Base-by-base conservation (phyloP, 495 filamentous ascomycete species). In the Talaromyces proteolyticus region DNA sequence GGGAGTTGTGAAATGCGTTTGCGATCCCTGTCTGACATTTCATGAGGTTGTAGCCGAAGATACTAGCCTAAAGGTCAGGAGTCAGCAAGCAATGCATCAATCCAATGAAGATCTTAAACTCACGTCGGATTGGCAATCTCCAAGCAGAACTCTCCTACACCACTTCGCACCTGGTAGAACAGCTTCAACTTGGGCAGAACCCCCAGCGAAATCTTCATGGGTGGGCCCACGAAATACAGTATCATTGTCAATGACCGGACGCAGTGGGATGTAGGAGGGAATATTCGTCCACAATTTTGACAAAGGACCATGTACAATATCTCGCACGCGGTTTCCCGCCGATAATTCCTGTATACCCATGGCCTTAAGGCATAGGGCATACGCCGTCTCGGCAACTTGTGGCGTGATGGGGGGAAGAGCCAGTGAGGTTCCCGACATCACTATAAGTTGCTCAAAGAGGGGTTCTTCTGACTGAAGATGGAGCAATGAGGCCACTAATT, bases 401-500 rank as follows among this genome's bases (percentile, higher is more conserved):
- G 26, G 26, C 12, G 26, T 6, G 26, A 29, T 29, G 26, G 26
- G 26, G 26, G 26, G 26, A 29, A 29, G 26, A 6, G 26, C 26
- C 26, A 29, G 12, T 29, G 26, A 29, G 26, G 26, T 29, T 1
- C 72, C 72, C 36, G 61, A 62, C 66, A 73, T 67, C n/a, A 52
- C 36, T 49, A 72, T 69, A 3, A 58, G 63, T 7, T 68, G 55
- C 44, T 66, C 67, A 51, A 75, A 72, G 2, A 75, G 56, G 7
- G 65, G 56, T 18, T 60, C 53, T 29, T 63, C 51, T 4, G 65
- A 67, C n/a, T 60, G 57, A 3, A 75, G 59, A 38, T 72, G 69
- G 37, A 29, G 26, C 12, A 29, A 29, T 29, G 26, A 29, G 5
- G 26, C 26, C 6, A 29, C 26, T 29, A 29, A 29, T 29, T 29